These are phyloP conservation scores for Fusarium gaditjirri DNA, from an alignment of 2,329 filamentous ascomycete genomes.

Conservation along the genomic window DNA sequence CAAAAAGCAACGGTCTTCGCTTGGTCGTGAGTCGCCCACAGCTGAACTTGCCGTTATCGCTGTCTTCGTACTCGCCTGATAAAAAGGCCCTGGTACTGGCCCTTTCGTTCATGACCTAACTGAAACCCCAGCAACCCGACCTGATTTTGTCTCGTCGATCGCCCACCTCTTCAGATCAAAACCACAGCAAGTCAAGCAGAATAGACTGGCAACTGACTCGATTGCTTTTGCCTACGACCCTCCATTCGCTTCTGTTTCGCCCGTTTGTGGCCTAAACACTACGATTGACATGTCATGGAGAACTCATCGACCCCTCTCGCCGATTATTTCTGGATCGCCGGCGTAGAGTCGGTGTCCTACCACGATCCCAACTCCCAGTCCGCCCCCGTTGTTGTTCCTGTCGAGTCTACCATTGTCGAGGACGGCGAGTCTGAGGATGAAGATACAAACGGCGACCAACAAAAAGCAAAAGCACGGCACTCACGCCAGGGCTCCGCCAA, in stretches of 20 bases:
- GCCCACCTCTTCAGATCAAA: constrained; percentile 23
- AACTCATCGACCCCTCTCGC: constrained; percentile 72
- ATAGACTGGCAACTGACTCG: constrained; percentile 9
- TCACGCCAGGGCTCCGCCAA: constrained; percentile 71
- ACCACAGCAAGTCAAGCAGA: constrained; percentile 22
- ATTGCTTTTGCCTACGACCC: constrained; percentile 1
- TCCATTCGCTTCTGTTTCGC: constrained; percentile 17
- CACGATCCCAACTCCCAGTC: constrained; percentile 59
- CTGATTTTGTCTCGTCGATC: constrained; percentile 28
- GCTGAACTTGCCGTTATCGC: constrained; percentile 18
- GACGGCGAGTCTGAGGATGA: constrained; percentile 67
- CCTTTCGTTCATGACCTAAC: constrained; percentile 37
- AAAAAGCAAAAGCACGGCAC: constrained; percentile 56
- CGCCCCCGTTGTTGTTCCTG: constrained; percentile 44
- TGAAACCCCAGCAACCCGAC: constrained; percentile 36
- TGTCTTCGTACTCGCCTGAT: constrained; percentile 27
- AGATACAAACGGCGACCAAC: constrained; percentile 45
- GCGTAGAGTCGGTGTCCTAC: constrained; percentile 74
- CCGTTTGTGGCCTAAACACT: constrained; percentile 40
- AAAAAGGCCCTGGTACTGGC: constrained; percentile 21
- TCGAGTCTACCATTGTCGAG: constrained; percentile 71
- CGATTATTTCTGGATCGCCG: constrained; percentile 82
- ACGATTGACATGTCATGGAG: constrained; percentile 65
- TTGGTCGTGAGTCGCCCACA: constrained; percentile 30
- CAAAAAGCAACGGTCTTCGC: constrained; percentile 19